Base-by-base conservation (phyloP, 73 alveolate species). In the Paramecium caudatum region DNA sequence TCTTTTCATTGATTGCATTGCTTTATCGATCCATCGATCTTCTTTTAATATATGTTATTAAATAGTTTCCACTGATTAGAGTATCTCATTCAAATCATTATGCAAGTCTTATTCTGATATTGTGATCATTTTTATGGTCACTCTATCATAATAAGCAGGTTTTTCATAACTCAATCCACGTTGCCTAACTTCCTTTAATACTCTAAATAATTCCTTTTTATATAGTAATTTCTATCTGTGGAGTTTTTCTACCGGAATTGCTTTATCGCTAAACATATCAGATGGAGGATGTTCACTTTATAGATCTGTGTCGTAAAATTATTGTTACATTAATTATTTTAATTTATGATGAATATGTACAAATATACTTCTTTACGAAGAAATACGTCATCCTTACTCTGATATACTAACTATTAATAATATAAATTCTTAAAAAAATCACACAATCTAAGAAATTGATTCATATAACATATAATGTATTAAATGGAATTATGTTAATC, bases 81-180 rank as follows among this genome's bases (percentile, higher is more conserved):
- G 43, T 19, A 39, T 34, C 30, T 36, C 32, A 23, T n/a, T 39
- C 62, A 37, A 21, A 45, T 74, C 65, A 27, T 39, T 36, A 74
- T 74, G 30, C 5, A 16, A 74, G 5, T 74, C 23, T 13, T 74
- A 63, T 74, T 74, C 65, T 21, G 25, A 39, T 36, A 74, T 41
- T 41, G 36, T 46, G 6, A 37, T 43, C 46, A 41, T 37, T 41
- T 21, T 45, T 27, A 74, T 12, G 19, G 49, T 27, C 5, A 74
- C 88, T 45, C 16, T 27, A 74, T 74, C 88, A 74, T 23, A 74
- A 74, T 74, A 74, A 2, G 88, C 88, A 39, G 88, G 88, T 74
- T 74, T 74, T 43, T 74, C 69, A 74, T 74, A 74, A 4, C 55
- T 27, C 16, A 74, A 1, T 1, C 88, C 88, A 21, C 69, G 36